Base-by-base conservation (phyloP, 192 early-diverging fungal species). In the Backusella psychrophila region DNA sequence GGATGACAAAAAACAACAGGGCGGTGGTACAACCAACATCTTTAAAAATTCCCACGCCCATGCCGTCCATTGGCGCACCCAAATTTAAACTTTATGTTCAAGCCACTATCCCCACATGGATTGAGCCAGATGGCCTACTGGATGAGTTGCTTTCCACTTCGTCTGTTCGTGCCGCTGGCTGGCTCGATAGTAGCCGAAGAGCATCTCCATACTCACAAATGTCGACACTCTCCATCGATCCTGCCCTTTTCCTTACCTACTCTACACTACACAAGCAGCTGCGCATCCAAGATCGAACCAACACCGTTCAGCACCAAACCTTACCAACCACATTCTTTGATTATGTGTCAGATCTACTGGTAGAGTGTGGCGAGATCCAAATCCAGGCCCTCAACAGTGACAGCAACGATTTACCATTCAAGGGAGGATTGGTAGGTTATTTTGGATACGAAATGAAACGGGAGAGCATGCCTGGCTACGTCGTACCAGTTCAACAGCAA, bases 371-470 rank as follows among this genome's bases (percentile, higher is more conserved):
- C 0, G 23, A 63, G 26, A 26, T 63, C 9, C 56, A 63, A 5
- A 9, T 53, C 23, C 6, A 53, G 21, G 52, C 52, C n/a, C 6
- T 53, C n/a, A 53, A 53, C n/a, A 53, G 52, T 14, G 56, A 29
- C 4, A 12, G 56, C 9, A 29, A 11, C 67, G 85, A 53, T 23
- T 33, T 78, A 12, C n/a, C 80, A 49, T 98, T 98, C 72, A 81
- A 87, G n/a, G 89, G 95, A 67, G 97, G 97, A 0, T 85, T 96
- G 82, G 83, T 96, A 0, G 97, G 97, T 0, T 95, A 93, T 77
- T 92, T 97, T 85, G 95, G 94, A 0, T 99, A 99, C 80, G 97
- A 97, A 73, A 94, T 99, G 94, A 95, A 95, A 72, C 72, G 85
- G 35, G 97, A 98, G 78, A 87, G 87, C 69, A 38, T 96, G 77